Base-by-base conservation (phyloP, 2,329 filamentous ascomycete genomes). In the Lecanicillium sp. region DNA sequence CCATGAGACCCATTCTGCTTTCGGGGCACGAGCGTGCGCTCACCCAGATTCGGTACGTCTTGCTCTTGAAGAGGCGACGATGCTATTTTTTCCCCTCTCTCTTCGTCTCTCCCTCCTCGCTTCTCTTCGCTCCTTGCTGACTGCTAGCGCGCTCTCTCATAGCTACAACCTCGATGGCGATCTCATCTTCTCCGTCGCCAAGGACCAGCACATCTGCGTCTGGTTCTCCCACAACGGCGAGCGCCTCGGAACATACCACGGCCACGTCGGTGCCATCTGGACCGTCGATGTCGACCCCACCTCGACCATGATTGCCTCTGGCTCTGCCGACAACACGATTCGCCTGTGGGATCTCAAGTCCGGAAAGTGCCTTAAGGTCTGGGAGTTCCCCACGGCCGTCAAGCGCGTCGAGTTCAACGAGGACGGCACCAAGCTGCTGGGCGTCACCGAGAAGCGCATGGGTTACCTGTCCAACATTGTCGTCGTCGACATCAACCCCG, bases 151-250 rank as follows among this genome's bases (percentile, higher is more conserved):
- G 38, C 32, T 39, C n/a, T 11, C 7, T 33, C 39, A 35, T 43
- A 87, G 83, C 62, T 95, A 86, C 71, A 94, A 89, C 68, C 78
- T 80, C 65, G 92, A 98, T 69, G 92, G 92, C 68, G 92, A 98
- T 62, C 78, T 96, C 51, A 81, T 96, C 61, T 95, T 96, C 73
- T 95, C 89, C 48, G 85, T 88, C 45, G 79, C 87, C 53, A 96
- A 96, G 71, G 90, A 96, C 67, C 90, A 95, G 68, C 79, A 94
- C 59, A 87, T 95, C 57, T 95, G 90, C 74, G 90, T 80, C 49
- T 98, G 92, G 92, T 96, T 80, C 69, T 83, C 88, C 49, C 88
- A 94, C 71, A 98, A 98, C 66, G 92, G 92, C 69, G 92, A 98
- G 74, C 85, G 92, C 56, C 77, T 96, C 56, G 92, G 92, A 57